A percentile compares a stretch with the other conserved stretches of the same genome.
phyloP scores from a whole-genome alignment of 345 rosid genomes.

The Odontarrhena argentea region DNA sequence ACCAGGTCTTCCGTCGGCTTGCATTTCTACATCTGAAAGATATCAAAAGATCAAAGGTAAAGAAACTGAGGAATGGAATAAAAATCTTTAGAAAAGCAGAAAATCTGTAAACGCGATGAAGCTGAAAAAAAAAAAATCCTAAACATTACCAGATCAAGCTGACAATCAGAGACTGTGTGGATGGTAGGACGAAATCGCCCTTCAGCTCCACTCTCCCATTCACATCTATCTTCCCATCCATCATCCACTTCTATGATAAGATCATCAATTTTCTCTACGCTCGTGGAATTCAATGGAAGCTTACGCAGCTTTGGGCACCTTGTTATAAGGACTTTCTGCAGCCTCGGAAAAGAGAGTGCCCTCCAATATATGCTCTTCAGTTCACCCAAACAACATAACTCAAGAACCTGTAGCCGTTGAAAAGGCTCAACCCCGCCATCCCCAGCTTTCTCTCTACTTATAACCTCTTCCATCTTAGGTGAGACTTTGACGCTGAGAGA shows the following conservation, averaged over 20 bases:
- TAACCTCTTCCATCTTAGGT: slow-evolving; percentile 12
- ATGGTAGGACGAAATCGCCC: not conserved
- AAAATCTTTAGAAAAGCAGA: no score
- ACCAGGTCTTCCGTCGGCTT: no score
- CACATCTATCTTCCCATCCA: not conserved
- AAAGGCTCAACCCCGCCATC: slow-evolving; percentile 1
- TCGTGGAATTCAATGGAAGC: no score
- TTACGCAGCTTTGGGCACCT: not conserved
- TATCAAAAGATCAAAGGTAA: no score
- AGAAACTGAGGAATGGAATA: no score
- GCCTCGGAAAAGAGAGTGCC: not conserved
- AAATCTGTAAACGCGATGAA: no score
- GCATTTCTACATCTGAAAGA: no score
- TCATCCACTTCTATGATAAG: not conserved
- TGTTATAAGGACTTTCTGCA: not conserved
- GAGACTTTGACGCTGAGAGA: not conserved
- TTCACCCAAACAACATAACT: not conserved
- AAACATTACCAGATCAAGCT: no score
- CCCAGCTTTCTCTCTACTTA: slow-evolving; percentile 10
- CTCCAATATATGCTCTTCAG: not conserved
- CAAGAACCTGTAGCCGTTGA: not conserved
- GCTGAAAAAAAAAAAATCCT: no score
- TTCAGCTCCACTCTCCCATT: not conserved
- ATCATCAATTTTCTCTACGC: no score
- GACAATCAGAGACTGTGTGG: no score